Percentiles rank a stretch among this genome's conserved stretches.
These are phyloP conservation scores for Neoboletus brunneissimus DNA, from an alignment of 768 basidiomycete species.

Conservation along the genomic window DNA sequence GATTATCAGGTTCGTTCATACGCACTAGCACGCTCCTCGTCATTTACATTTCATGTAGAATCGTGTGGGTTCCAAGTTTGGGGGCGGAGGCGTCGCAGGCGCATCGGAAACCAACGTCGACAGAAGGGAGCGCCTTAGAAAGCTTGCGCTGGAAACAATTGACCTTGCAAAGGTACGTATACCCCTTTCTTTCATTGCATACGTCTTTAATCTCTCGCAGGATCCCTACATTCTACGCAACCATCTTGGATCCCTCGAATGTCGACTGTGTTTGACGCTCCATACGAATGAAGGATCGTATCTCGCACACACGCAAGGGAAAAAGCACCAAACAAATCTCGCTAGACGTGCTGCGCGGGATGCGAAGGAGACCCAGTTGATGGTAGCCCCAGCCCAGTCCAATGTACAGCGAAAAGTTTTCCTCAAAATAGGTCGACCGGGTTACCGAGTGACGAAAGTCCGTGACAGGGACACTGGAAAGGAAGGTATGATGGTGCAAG, in stretches of 20 bases:
- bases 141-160: constrained; percentile 95
- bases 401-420: constrained; percentile 90
- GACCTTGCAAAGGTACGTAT: constrained; percentile 87
- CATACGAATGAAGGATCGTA: constrained; percentile 99
- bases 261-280: constrained; percentile 93
- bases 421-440: constrained; percentile 94
- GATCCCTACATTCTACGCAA: constrained; percentile 99
- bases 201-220: constrained; percentile 38
- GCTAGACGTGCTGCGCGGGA: constrained; percentile 96
- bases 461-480: constrained; percentile 86
- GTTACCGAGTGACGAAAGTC: constrained; percentile 95
- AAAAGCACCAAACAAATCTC: constrained; percentile 98
- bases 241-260: constrained; percentile 97
- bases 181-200: not conserved
- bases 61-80: constrained; percentile 94
- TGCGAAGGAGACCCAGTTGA: constrained; percentile 89
- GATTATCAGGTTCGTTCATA: constrained; percentile 63
- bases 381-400: constrained; percentile 80
- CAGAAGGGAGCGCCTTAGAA: constrained; percentile 88
- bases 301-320: constrained; percentile 98
- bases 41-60: constrained; percentile 50
- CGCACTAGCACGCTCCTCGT: not conserved
- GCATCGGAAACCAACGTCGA: constrained; percentile 95
- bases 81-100: constrained; percentile 93
- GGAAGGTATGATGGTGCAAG: constrained; percentile 97